Evolutionary conservation across 2,329 filamentous ascomycete species (phyloP).

Genomic region (Fusarium heterosporum): DNA sequence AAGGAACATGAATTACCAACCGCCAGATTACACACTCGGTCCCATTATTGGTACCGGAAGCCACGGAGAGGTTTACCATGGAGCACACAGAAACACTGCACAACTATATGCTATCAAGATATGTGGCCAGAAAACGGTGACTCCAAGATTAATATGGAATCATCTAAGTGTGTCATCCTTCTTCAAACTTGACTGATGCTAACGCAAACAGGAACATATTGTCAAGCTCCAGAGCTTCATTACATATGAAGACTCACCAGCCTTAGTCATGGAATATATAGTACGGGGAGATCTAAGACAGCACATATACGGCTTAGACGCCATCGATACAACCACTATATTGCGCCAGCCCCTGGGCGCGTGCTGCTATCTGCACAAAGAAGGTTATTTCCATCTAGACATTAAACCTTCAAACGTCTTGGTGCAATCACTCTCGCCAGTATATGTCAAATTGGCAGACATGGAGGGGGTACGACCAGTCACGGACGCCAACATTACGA

Average conservation of each 20-base stretch:
- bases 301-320: background rate
- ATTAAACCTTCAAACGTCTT: background rate
- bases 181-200: too few species aligned
- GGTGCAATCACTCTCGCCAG: background rate
- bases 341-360: background rate
- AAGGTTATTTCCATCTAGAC: background rate
- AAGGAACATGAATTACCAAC: too few species aligned
- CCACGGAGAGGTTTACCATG: too few species aligned
- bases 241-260: background rate
- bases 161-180: too few species aligned
- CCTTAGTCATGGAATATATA: background rate
- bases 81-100: too few species aligned
- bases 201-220: background rate
- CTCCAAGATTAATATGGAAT: too few species aligned
- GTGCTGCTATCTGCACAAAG: background rate
- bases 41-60: too few species aligned
- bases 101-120: too few species aligned
- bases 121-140: too few species aligned
- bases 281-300: background rate
- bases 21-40: too few species aligned
- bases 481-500: background rate
- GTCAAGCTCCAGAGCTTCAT: background rate
- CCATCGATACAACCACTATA: background rate
- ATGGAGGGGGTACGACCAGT: background rate
- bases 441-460: background rate